These are phyloP conservation scores for Daedaleopsis nitida DNA, from an alignment of 768 basidiomycete species.

Conservation along the genomic window DNA sequence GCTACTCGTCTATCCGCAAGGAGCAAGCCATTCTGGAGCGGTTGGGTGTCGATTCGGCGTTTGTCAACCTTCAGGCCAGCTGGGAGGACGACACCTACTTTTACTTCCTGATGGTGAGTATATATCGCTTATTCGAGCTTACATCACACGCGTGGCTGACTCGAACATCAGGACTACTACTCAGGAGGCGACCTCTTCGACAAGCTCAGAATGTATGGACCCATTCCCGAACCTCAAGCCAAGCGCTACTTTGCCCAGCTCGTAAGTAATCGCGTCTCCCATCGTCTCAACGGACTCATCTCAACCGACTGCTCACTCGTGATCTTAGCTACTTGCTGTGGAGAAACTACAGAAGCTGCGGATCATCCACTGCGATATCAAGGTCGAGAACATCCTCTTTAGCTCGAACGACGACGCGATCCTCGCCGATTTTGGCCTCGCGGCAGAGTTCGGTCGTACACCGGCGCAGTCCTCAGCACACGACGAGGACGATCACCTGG, in stretches of 20 bases:
- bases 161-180: constrained; percentile 8
- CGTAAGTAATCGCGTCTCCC: constrained; percentile 40
- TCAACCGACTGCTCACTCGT: not conserved
- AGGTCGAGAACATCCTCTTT: constrained; percentile 28
- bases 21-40: constrained; percentile 16
- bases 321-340: constrained; percentile 15
- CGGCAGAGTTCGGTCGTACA: constrained; percentile 24
- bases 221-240: constrained; percentile 7
- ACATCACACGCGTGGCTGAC: not conserved
- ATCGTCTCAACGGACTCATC: too few species aligned
- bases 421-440: constrained; percentile 26
- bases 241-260: constrained; percentile 18
- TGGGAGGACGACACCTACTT: constrained; percentile 20
- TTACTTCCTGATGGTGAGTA: constrained; percentile 13
- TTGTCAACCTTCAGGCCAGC: constrained; percentile 7
- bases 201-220: constrained; percentile 5
- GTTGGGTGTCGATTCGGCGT: constrained; percentile 8
- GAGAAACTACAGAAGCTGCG: constrained; percentile 20
- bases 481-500: not conserved
- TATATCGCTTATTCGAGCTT: not conserved
- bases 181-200: constrained; percentile 9
- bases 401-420: constrained; percentile 16
- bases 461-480: not conserved
- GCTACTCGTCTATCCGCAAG: constrained; percentile 1
- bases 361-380: constrained; percentile 32